These are phyloP conservation scores for Pezicula radicicola DNA, from an alignment of 2,329 filamentous ascomycete genomes.

Conservation along the genomic window DNA sequence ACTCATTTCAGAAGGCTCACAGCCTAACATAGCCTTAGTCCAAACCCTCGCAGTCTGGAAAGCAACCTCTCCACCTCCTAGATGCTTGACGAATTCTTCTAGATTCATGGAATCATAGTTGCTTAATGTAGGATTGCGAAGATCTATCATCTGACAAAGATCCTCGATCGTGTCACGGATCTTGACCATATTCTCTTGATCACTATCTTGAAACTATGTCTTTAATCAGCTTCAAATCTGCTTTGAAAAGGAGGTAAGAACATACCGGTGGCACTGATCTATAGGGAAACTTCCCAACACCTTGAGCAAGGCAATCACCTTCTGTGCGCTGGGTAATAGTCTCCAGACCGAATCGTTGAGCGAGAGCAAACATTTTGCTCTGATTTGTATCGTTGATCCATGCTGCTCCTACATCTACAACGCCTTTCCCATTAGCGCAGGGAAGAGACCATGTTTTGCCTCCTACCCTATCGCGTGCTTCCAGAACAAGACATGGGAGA, in stretches of 20 bases:
- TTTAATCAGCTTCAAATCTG: background rate
- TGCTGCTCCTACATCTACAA: slow-evolving; percentile 51
- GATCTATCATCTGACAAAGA: slow-evolving; percentile 13
- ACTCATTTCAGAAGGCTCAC: slow-evolving; percentile 45
- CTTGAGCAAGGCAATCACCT: slow-evolving; percentile 41
- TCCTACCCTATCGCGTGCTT: slow-evolving; percentile 40
- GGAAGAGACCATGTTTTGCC: slow-evolving; percentile 32
- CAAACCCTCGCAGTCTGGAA: slow-evolving; percentile 39
- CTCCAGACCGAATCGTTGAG: slow-evolving; percentile 37
- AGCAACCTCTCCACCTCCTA: slow-evolving; percentile 28
- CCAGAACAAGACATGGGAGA: slow-evolving; percentile 29
- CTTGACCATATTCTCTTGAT: slow-evolving; percentile 6
- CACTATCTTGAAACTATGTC: slow-evolving; percentile 6
- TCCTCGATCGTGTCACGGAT: slow-evolving; percentile 16
- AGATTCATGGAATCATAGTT: slow-evolving; percentile 29
- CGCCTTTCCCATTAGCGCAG: slow-evolving; percentile 25
- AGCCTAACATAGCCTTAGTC: slow-evolving; percentile 47
- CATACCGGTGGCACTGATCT: slow-evolving; percentile 27
- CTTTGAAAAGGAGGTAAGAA: background rate
- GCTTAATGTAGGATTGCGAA: slow-evolving; percentile 12
- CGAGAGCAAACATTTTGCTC: slow-evolving; percentile 36
- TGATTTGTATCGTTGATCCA: slow-evolving; percentile 48
- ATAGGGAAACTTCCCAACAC: slow-evolving; percentile 34
- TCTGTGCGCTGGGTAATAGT: slow-evolving; percentile 44
- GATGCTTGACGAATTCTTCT: slow-evolving; percentile 32